Evolutionary conservation across 306 rosid species (phyloP).

Genomic region (Casuarina glauca): DNA sequence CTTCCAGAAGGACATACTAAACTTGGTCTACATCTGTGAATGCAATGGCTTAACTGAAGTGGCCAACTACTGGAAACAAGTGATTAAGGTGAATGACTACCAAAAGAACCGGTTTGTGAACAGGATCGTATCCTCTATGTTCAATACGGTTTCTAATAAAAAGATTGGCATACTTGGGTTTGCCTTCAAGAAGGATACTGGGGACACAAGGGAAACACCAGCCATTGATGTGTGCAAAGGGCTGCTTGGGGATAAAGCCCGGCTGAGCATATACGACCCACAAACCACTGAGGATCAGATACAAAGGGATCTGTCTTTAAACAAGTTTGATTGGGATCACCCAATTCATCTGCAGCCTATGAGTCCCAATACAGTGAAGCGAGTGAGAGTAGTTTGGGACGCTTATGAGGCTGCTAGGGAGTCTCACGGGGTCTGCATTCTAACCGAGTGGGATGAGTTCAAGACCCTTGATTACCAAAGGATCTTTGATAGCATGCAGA

Average conservation of each 20-base stretch:
- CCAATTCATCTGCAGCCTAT: slow-evolving; percentile 51
- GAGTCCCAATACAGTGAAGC: slow-evolving; percentile 40
- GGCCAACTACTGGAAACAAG: slow-evolving; percentile 78
- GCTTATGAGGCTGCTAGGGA: slow-evolving; percentile 66
- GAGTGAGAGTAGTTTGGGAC: slow-evolving; percentile 51
- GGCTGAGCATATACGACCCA: slow-evolving; percentile 68
- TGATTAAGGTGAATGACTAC: slow-evolving; percentile 76
- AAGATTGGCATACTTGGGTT: slow-evolving; percentile 76
- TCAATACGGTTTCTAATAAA: slow-evolving; percentile 78
- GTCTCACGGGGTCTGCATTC: slow-evolving; percentile 83
- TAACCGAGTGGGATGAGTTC: slow-evolving; percentile 90
- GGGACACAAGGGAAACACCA: slow-evolving; percentile 84
- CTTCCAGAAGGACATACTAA: slow-evolving; percentile 81
- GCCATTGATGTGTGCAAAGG: slow-evolving; percentile 86
- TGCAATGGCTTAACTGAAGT: slow-evolving; percentile 77
- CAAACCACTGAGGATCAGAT: slow-evolving; percentile 64
- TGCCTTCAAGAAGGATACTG: slow-evolving; percentile 81
- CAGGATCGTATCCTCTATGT: slow-evolving; percentile 73
- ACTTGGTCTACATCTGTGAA: slow-evolving; percentile 75
- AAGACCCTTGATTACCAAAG: slow-evolving; percentile 64
- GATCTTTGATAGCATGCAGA: slow-evolving; percentile 63
- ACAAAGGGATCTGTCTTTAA: slow-evolving; percentile 53
- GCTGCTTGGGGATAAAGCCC: slow-evolving; percentile 66
- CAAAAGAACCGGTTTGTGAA: slow-evolving; percentile 79
- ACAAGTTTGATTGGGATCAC: slow-evolving; percentile 61